phyloP scores from a whole-genome alignment of 495 filamentous ascomycete species.

The Talaromyces ruber region DNA sequence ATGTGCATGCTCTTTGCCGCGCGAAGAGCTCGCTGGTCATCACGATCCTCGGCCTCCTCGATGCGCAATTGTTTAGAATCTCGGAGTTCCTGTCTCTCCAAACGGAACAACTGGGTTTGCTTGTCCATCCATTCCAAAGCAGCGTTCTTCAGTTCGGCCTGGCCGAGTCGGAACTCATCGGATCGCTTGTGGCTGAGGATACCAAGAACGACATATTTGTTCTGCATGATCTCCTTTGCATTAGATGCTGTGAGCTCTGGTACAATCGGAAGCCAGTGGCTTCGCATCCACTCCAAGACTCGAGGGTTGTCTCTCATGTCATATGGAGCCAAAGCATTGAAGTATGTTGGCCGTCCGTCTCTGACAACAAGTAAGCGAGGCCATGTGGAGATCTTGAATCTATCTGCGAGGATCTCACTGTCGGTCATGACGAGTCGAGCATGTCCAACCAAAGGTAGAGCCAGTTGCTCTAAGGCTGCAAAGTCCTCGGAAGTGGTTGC shows the following conservation, averaged over 20 bases:
- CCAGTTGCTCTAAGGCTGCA: constrained; percentile 73
- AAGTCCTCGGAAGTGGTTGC: constrained; percentile 92
- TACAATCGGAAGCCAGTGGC: constrained; percentile 94
- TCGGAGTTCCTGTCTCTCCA: constrained; percentile 84
- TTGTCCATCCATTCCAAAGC: constrained; percentile 98
- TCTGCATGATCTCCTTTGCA: constrained; percentile 88
- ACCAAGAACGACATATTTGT: constrained; percentile 84
- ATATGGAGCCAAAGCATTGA: constrained; percentile 69
- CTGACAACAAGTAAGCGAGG: constrained; percentile 82
- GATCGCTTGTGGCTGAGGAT: constrained; percentile 73
- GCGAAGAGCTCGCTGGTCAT: constrained; percentile 78
- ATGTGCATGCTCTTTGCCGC: constrained; percentile 89
- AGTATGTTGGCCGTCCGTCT: constrained; percentile 83
- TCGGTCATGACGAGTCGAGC: constrained; percentile 86
- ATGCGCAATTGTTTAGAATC: constrained; percentile 92
- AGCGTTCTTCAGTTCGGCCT: constrained; percentile 89
- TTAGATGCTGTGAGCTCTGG: constrained; percentile 90
- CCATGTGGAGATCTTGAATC: constrained; percentile 94
- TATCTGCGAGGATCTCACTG: constrained; percentile 58
- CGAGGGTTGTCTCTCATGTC: constrained; percentile 82
- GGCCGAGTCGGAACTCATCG: constrained; percentile 68
- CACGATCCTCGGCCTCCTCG: constrained; percentile 90
- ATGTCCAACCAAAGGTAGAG: constrained; percentile 79
- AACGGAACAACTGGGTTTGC: constrained; percentile 76
- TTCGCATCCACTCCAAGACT: constrained; percentile 87